Evolutionary conservation across 2,329 filamentous ascomycete genomes (phyloP).

Genomic region (Claviceps sp.): DNA sequence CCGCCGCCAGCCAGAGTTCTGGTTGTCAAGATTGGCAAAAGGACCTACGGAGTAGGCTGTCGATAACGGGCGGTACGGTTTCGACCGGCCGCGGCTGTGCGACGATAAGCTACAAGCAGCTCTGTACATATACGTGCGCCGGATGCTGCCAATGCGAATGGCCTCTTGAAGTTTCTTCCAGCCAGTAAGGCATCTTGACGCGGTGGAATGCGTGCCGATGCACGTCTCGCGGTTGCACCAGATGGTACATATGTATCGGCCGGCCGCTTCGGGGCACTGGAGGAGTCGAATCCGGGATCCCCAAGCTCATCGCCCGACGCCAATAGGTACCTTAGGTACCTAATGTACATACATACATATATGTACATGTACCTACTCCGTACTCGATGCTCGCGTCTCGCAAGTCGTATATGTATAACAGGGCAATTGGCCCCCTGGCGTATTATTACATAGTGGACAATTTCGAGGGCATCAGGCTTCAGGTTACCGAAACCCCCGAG

Average conservation of each 20-base stretch:
- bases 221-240: background rate
- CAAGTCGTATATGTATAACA: too few relatives aligned
- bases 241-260: background rate
- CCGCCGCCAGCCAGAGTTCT: background rate
- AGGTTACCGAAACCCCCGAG: background rate
- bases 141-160: background rate
- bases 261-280: background rate
- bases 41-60: background rate
- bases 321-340: too few relatives aligned
- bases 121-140: background rate
- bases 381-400: too few relatives aligned
- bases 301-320: too few relatives aligned
- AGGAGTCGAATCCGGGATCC: background rate
- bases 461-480: too few relatives aligned
- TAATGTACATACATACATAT: too few relatives aligned
- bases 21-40: background rate
- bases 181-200: background rate
- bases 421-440: too few relatives aligned
- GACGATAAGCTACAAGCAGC: background rate
- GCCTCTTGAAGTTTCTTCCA: background rate
- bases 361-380: too few relatives aligned
- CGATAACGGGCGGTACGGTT: background rate
- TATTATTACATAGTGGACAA: too few relatives aligned
- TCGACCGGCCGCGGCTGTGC: slow-evolving; percentile 2
- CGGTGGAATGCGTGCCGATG: background rate